These are phyloP conservation scores for Russula emetica DNA, from an alignment of 768 basidiomycete species.

Conservation along the genomic window DNA sequence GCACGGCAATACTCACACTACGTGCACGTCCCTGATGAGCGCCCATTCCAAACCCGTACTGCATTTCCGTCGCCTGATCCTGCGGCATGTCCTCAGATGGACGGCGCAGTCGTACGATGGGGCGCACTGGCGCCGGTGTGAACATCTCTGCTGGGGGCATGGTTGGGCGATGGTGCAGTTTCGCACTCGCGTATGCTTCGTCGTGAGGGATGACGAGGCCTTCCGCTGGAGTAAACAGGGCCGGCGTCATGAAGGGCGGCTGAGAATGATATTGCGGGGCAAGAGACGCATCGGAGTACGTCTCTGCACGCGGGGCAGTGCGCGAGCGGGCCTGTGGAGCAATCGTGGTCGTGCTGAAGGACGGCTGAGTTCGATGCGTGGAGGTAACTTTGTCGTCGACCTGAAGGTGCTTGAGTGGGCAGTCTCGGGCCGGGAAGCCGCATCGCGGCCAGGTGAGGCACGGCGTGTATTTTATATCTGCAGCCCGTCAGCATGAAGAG, in stretches of 20 bases:
- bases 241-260: not conserved
- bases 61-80: not conserved
- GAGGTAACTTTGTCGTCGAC: conserved; percentile 8
- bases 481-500: not conserved
- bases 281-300: not conserved
- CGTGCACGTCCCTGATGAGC: conserved; percentile 3
- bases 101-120: conserved; percentile 8
- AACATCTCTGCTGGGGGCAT: conserved; percentile 5
- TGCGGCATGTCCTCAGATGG: not conserved
- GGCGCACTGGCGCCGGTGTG: not conserved
- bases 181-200: conserved; percentile 14
- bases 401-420: conserved; percentile 17
- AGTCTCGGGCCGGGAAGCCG: conserved; percentile 2
- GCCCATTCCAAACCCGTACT: not conserved
- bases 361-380: not conserved
- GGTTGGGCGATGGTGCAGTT: conserved; percentile 5
- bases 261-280: not conserved
- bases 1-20: conserved; percentile 16
- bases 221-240: not conserved
- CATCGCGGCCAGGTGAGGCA: conserved; percentile 18
- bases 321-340: not conserved
- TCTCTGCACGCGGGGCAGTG: not conserved
- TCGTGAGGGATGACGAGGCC: conserved; percentile 14
- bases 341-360: not conserved
- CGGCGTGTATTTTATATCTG: conserved; percentile 19